Conservation (phyloP, 106 monocot genomes). For the Triglochin maritima region DNA sequence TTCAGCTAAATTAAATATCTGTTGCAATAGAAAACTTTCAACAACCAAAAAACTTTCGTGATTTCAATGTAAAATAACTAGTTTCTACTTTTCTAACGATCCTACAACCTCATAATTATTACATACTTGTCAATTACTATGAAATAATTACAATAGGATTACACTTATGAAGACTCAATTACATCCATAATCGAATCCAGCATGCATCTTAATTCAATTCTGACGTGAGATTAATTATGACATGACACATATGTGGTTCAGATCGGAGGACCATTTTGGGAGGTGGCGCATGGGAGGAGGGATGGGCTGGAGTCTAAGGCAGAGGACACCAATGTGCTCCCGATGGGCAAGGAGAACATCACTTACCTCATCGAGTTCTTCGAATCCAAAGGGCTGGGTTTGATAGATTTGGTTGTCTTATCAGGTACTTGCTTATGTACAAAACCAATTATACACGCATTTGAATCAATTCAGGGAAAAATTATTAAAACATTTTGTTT, state of each 20-base stretch:
- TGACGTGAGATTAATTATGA: too few relatives aligned
- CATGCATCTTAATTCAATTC: too few relatives aligned
- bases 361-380: conserved; percentile 77
- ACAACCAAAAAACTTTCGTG: too few relatives aligned
- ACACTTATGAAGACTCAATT: too few relatives aligned
- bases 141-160: too few relatives aligned
- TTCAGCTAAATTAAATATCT: too few relatives aligned
- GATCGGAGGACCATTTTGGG: conserved; percentile 71
- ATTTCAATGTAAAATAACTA: too few relatives aligned
- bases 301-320: conserved; percentile 43
- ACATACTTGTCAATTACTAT: too few relatives aligned
- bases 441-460: neutral
- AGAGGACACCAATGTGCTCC: conserved; percentile 31
- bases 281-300: conserved; percentile 47
- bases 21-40: too few relatives aligned
- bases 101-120: neutral
- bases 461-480: neutral
- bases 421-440: conserved; percentile 24
- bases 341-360: conserved; percentile 61
- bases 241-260: neutral
- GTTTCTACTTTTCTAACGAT: neutral
- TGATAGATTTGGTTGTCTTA: conserved; percentile 55
- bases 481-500: too few relatives aligned
- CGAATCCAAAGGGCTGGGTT: conserved; percentile 49
- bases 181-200: too few relatives aligned